phyloP scores from a whole-genome alignment of 78 protist genomes.

The Ministeria vibrans region DNA sequence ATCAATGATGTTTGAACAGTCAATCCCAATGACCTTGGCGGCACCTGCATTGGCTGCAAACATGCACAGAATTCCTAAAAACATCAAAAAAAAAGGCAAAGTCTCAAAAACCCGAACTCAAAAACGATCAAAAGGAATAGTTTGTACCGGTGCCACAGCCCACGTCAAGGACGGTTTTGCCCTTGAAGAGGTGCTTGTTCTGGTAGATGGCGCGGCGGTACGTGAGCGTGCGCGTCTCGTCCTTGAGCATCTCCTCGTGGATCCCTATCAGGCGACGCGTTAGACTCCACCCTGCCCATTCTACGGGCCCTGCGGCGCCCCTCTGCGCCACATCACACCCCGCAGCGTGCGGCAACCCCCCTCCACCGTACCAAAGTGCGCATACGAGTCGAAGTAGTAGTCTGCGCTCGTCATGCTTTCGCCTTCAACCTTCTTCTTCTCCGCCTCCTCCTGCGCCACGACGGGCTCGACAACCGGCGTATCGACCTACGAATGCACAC shows the following conservation, averaged over 20 bases:
- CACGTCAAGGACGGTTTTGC: slow-evolving; percentile 92
- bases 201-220: slow-evolving; percentile 74
- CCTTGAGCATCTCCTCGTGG: slow-evolving; percentile 87
- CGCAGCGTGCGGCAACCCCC: too few species aligned
- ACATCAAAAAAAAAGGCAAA: too few species aligned
- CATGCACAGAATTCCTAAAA: slow-evolving; percentile 85
- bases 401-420: slow-evolving; percentile 22
- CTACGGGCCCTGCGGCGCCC: not conserved
- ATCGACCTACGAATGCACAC: too few species aligned
- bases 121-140: too few species aligned
- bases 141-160: slow-evolving; percentile 97
- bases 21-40: slow-evolving; percentile 76
- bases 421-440: too few species aligned
- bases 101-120: too few species aligned
- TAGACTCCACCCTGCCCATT: not conserved
- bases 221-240: slow-evolving; percentile 77
- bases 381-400: slow-evolving; percentile 34
- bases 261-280: not conserved
- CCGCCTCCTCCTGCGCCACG: too few species aligned
- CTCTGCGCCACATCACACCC: too few species aligned
- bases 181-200: slow-evolving; percentile 79
- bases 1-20: slow-evolving; percentile 48
- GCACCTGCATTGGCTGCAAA: slow-evolving; percentile 98
- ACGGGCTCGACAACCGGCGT: too few species aligned
- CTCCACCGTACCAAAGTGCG: slow-evolving; percentile 26